Conservation (phyloP, 2,329 filamentous ascomycete species). For the Ceratocystis cubensis region DNA sequence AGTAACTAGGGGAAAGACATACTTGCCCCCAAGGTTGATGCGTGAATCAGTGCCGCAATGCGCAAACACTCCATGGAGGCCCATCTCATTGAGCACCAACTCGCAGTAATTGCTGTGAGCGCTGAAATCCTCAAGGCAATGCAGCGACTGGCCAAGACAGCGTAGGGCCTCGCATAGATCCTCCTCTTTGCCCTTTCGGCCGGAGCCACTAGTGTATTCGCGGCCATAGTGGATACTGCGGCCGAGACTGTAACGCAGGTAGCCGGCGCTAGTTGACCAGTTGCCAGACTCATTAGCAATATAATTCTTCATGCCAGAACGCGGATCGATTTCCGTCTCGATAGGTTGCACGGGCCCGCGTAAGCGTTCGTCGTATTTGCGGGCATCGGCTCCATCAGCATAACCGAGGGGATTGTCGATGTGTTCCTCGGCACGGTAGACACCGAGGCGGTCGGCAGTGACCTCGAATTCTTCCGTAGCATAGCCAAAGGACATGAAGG, state of each 20-base stretch:
- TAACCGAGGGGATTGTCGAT: slow-evolving; percentile 71
- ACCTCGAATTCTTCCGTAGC: slow-evolving; percentile 71
- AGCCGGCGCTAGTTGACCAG: slow-evolving; percentile 84
- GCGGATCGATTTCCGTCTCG: slow-evolving; percentile 60
- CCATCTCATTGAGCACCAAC: slow-evolving; percentile 60
- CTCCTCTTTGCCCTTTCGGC: slow-evolving; percentile 51
- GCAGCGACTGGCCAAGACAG: slow-evolving; percentile 62
- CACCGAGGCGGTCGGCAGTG: slow-evolving; percentile 60
- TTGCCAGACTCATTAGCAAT: slow-evolving; percentile 79
- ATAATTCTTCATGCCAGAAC: slow-evolving; percentile 98
- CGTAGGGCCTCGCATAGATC: slow-evolving; percentile 71
- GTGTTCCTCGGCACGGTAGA: slow-evolving; percentile 61
- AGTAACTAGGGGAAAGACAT: slow-evolving; percentile 59
- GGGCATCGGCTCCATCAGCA: slow-evolving; percentile 63
- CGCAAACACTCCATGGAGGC: slow-evolving; percentile 55
- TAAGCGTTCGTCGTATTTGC: slow-evolving; percentile 66
- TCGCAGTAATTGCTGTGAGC: slow-evolving; percentile 79
- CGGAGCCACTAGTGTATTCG: slow-evolving; percentile 52
- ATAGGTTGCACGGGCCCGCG: slow-evolving; percentile 61
- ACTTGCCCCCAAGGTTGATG: slow-evolving; percentile 51
- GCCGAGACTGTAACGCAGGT: slow-evolving; percentile 62
- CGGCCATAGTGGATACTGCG: slow-evolving; percentile 67
- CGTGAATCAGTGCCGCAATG: slow-evolving; percentile 57
- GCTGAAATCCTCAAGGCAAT: slow-evolving; percentile 67
- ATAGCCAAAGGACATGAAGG: slow-evolving; percentile 57